phyloP scores from a whole-genome alignment of 208 protist genomes.

The Crithidia acanthocephali region DNA sequence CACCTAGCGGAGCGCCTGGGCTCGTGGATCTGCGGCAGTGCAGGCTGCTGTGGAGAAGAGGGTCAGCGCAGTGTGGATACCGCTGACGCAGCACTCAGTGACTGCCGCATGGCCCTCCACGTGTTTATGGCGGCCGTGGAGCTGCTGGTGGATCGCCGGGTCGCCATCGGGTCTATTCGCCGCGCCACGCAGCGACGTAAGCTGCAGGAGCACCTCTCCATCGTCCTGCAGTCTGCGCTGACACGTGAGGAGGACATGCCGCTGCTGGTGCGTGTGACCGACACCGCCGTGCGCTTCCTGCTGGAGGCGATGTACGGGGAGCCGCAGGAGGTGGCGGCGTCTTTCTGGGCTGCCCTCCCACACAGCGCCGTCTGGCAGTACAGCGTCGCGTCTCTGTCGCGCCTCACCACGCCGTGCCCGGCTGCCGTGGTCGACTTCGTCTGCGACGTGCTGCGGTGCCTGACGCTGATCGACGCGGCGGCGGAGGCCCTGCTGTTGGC shows the following conservation, averaged over 20 bases:
- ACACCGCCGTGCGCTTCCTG: conserved; percentile 52
- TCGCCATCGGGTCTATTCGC: conserved; percentile 63
- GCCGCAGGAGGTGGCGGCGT: conserved; percentile 57
- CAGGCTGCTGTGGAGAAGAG: background rate
- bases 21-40: conserved; percentile 15
- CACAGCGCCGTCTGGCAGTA: conserved; percentile 51
- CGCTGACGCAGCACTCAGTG: background rate
- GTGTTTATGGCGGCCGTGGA: conserved; percentile 50
- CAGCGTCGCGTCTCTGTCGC: conserved; percentile 31
- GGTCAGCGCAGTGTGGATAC: background rate
- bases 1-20: conserved; percentile 26
- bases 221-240: conserved; percentile 34
- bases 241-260: conserved; percentile 25
- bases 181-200: conserved; percentile 57
- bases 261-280: conserved; percentile 37
- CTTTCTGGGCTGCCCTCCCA: conserved; percentile 63
- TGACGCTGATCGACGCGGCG: conserved; percentile 49
- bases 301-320: conserved; percentile 47
- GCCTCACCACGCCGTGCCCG: background rate
- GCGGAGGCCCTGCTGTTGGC: conserved; percentile 47
- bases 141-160: conserved; percentile 62
- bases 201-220: conserved; percentile 53
- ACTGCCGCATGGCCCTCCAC: conserved; percentile 23
- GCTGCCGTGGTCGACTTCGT: conserved; percentile 34
- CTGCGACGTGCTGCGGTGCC: conserved; percentile 56